Conservation (phyloP, 345 rosid species). For the Citrus sp. region DNA sequence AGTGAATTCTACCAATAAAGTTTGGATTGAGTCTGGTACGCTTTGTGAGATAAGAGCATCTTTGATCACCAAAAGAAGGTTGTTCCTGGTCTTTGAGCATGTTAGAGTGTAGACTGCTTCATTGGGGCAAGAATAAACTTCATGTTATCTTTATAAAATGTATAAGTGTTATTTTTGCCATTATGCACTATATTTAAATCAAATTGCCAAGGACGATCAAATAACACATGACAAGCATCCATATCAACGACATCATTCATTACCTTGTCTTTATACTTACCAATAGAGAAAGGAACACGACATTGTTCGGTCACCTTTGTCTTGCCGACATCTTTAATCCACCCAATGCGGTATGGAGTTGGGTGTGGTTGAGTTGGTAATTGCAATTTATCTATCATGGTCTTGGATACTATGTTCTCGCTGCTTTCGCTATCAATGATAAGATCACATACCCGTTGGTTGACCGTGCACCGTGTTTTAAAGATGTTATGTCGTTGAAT, state of each 20-base stretch:
- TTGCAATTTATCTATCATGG: neutral
- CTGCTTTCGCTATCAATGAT: neutral
- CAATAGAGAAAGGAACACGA: neutral
- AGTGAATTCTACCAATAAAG: too few species aligned
- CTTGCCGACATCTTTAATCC: neutral
- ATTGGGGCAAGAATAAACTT: neutral
- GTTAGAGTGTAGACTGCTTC: neutral
- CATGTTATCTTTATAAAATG: neutral
- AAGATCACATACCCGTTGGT: neutral
- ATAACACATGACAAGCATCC: neutral
- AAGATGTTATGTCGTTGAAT: neutral
- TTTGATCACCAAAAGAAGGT: neutral
- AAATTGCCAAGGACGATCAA: neutral
- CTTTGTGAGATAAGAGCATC: neutral
- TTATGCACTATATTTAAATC: neutral
- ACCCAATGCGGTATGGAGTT: neutral
- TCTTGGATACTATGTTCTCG: neutral
- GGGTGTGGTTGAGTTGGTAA: neutral
- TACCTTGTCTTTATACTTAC: neutral
- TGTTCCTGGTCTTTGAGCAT: neutral
- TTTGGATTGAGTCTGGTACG: neutral
- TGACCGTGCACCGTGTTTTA: neutral
- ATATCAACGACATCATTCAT: neutral
- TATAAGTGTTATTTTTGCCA: neutral
- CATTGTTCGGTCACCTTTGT: neutral